Base-by-base conservation (phyloP, 495 filamentous ascomycete genomes). In the Tirmania nivea region DNA sequence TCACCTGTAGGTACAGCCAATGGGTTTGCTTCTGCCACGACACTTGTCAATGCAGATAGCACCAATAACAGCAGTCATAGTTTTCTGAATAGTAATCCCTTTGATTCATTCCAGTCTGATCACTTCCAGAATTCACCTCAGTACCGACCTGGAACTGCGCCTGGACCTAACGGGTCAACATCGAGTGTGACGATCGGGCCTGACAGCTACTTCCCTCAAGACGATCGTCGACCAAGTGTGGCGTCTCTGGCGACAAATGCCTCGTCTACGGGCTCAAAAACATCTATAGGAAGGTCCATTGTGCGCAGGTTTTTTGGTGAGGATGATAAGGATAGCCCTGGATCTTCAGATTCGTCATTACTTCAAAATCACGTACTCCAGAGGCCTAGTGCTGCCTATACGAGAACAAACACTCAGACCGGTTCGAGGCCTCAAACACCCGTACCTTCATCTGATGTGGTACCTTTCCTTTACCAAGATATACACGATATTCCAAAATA, bases 381-480 rank as follows among this genome's bases (percentile, higher is more conserved):
- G 61, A 63, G 65, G 67, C 69, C 54, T 75, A 69, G 53, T 76
- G 68, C 60, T 81, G 70, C 59, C 52, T 78, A 72, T 66, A 45
- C 75, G 66, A 68, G 75, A 52, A 56, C 74, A 64, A 64, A 69
- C 66, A 65, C 78, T 68, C 61, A 75, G 81, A 49, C 73, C 25
- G 71, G 69, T 42, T 83, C 84, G 6, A 71, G 86, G 52, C 84
- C 88, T 53, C 74, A 82, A 47, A 89, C 80, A 17, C 84, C 89
- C n/a, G 71, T 85, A 42, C 86, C 87, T 35, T 87, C 88, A 12
- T 88, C 83, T 62, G 90, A 96, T 62, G 85, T 97, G 50, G 88
- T 89, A 20, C 90, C 90, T 11, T 97, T 94, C 77, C 70, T 92
- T 48, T 96, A 88, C 67, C 90, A 97, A 68, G 85, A 90, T 63